Percentiles rank a stretch among this genome's conserved stretches.
Evolutionary conservation across 202 grass and related monocot species (phyloP).

Genomic region (Schoenoplectus tabernaemontani): DNA sequence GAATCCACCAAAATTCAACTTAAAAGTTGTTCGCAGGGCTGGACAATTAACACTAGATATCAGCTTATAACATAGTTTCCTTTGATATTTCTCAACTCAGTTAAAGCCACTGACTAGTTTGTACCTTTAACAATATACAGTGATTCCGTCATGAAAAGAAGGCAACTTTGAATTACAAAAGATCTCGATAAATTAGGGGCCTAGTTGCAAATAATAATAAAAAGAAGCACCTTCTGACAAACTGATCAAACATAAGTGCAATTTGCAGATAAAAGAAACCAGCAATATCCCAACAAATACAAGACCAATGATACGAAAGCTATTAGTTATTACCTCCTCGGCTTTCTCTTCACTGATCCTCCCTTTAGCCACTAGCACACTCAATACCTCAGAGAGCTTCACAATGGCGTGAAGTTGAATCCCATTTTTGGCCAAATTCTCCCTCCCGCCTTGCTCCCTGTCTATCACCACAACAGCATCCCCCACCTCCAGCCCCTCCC

Average conservation of each 20-base stretch:
- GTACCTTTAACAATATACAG: too few species aligned
- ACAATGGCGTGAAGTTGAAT: slow-evolving; percentile 64
- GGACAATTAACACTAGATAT: background rate
- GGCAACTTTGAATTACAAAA: too few species aligned
- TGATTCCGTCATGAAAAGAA: too few species aligned
- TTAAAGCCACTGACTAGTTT: too few species aligned
- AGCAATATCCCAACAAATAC: background rate
- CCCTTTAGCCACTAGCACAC: slow-evolving; percentile 41
- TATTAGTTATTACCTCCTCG: slow-evolving; percentile 41
- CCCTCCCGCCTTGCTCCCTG: slow-evolving; percentile 72
- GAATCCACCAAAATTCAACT: too few species aligned
- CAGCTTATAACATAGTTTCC: background rate
- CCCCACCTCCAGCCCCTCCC: slow-evolving; percentile 36
- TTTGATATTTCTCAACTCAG: too few species aligned
- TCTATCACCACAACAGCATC: slow-evolving; percentile 79
- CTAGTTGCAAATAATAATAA: too few species aligned
- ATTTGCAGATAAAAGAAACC: too few species aligned
- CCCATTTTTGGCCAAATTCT: slow-evolving; percentile 61
- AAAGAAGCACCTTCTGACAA: too few species aligned
- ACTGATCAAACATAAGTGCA: too few species aligned
- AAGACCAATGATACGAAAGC: background rate
- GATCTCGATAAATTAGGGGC: too few species aligned
- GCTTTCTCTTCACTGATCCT: slow-evolving; percentile 65
- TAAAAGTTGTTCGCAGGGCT: background rate
- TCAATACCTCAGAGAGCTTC: slow-evolving; percentile 64